These are phyloP conservation scores for Crithidia fasciculata DNA, from an alignment of 208 protist genomes.

Conservation along the genomic window DNA sequence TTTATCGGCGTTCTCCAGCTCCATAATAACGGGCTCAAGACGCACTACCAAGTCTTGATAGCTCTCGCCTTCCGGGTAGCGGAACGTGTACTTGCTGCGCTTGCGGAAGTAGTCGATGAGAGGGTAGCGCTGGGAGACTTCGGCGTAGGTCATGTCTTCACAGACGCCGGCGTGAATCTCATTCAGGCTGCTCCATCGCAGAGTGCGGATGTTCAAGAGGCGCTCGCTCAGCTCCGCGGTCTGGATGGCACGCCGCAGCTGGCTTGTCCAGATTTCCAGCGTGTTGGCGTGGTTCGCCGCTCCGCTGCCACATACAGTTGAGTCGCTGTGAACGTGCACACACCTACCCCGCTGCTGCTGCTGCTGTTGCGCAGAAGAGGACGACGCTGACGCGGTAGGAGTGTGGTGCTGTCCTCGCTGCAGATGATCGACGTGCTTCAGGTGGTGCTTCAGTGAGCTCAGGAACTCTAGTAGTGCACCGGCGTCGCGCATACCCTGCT, in stretches of 20 bases:
- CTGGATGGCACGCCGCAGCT: conserved; percentile 84
- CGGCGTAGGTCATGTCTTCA: conserved; percentile 86
- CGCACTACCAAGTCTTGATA: conserved; percentile 90
- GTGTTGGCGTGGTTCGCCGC: conserved; percentile 26
- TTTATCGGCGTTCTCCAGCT: conserved; percentile 85
- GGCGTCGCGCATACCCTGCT: conserved; percentile 74
- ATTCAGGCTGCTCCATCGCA: conserved; percentile 87
- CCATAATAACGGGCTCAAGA: conserved; percentile 91
- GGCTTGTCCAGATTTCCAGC: conserved; percentile 88
- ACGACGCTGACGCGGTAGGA: too few relatives aligned
- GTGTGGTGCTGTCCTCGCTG: conserved; percentile 7
- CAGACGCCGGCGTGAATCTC: conserved; percentile 91
- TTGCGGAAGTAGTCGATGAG: conserved; percentile 81
- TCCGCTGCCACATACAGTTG: background rate
- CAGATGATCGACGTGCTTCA: conserved; percentile 22
- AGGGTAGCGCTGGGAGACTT: conserved; percentile 74
- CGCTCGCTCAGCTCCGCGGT: conserved; percentile 76
- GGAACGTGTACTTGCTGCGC: conserved; percentile 87
- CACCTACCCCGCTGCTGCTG: background rate
- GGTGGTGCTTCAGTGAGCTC: conserved; percentile 69
- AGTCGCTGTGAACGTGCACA: background rate
- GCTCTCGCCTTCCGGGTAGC: conserved; percentile 89
- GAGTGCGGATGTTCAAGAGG: conserved; percentile 69
- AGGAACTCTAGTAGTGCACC: conserved; percentile 76
- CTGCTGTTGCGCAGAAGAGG: background rate